Evolutionary conservation across 164 flowering plant genomes (phyloP).

Genomic region (Nelumbo lutea): DNA sequence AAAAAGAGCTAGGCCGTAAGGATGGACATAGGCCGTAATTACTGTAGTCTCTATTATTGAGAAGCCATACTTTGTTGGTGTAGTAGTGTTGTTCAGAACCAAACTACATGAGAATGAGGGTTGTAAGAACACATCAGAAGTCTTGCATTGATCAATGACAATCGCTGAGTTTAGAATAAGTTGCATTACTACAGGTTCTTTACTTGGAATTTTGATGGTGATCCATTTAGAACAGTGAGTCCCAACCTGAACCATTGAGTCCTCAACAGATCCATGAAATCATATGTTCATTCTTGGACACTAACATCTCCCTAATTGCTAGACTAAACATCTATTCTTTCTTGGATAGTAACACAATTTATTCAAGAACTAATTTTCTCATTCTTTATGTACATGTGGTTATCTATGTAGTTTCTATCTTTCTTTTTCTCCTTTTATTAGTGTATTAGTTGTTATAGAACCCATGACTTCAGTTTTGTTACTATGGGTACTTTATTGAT

Average conservation of each 20-base stretch:
- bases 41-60: slow-evolving; percentile 48
- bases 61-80: slow-evolving; percentile 46
- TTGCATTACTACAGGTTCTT: slow-evolving; percentile 69
- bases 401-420: no score
- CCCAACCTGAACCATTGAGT: slow-evolving; percentile 56
- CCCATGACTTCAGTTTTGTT: no score
- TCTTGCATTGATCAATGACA: slow-evolving; percentile 53
- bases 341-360: no score
- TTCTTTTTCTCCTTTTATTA: no score
- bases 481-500: no score
- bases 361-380: no score
- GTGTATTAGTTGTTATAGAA: no score
- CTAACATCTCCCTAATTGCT: no score
- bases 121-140: slow-evolving; percentile 26
- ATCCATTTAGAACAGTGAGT: slow-evolving; percentile 52
- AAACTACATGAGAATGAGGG: slow-evolving; percentile 30
- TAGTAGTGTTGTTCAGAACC: slow-evolving; percentile 21
- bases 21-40: slow-evolving; percentile 66
- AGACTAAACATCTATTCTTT: no score
- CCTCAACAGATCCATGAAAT: no score
- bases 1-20: slow-evolving; percentile 48
- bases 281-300: no score
- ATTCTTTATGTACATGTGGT: no score
- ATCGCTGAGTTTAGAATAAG: slow-evolving; percentile 64
- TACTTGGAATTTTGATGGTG: slow-evolving; percentile 65